These are phyloP conservation scores for Gossypioides kirkii DNA, from an alignment of 345 rosid genomes.

Conservation along the genomic window DNA sequence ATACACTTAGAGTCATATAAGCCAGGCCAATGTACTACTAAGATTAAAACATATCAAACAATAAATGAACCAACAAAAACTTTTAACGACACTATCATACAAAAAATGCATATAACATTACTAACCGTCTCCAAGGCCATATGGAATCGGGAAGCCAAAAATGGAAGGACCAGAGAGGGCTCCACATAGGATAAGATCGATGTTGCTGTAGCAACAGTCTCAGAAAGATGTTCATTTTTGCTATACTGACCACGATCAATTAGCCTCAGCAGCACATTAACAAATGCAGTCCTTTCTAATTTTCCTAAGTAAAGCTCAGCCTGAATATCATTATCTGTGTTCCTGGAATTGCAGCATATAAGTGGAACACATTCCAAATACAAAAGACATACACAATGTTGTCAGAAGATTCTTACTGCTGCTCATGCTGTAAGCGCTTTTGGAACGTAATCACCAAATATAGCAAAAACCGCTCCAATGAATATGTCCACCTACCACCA, in stretches of 20 bases:
- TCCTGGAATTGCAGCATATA: constrained; percentile 43
- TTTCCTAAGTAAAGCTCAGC: constrained; percentile 50
- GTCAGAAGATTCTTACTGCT: constrained; percentile 52
- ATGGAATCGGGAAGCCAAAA: constrained; percentile 86
- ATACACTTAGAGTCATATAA: constrained; percentile 1
- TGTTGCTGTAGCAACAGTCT: constrained; percentile 96
- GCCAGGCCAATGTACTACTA: not conserved
- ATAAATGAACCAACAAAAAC: constrained; percentile 10
- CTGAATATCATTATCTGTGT: constrained; percentile 28
- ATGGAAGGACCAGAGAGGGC: constrained; percentile 93
- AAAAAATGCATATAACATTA: constrained; percentile 20
- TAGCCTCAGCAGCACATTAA: constrained; percentile 65
- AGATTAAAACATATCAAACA: not conserved
- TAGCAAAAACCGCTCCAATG: constrained; percentile 80
- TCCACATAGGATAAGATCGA: constrained; percentile 90
- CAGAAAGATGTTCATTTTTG: constrained; percentile 94
- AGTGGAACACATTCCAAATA: constrained; percentile 26
- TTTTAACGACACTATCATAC: not conserved
- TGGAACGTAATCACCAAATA: constrained; percentile 78
- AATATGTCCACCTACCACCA: constrained; percentile 99
- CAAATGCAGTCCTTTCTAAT: constrained; percentile 70
- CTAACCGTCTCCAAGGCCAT: constrained; percentile 99
- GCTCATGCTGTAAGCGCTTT: constrained; percentile 84
- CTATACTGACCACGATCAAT: constrained; percentile 98
- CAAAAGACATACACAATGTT: constrained; percentile 14